Conservation (phyloP, 345 rosid species). For the Cochlearia excelsa region DNA sequence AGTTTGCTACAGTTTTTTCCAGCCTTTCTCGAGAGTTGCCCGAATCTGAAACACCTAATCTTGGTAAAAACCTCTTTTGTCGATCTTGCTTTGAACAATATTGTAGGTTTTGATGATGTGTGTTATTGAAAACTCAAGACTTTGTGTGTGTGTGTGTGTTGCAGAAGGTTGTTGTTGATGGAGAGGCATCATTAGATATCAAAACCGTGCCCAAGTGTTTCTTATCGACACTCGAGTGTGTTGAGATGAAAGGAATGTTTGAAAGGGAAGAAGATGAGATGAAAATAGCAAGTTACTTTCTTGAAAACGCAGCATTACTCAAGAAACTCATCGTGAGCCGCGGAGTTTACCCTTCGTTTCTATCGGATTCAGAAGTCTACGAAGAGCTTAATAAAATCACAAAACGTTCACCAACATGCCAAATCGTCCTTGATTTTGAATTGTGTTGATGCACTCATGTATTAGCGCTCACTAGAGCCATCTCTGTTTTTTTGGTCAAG, state of each 20-base stretch:
- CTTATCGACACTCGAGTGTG: conserved; percentile 14
- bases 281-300: conserved; percentile 20
- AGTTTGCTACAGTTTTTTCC: neutral
- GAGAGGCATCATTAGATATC: neutral
- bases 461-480: neutral
- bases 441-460: conserved; percentile 1
- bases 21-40: conserved; percentile 15
- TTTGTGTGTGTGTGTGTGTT: neutral
- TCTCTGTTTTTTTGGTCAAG: too few relatives aligned
- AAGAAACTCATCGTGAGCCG: conserved; percentile 9
- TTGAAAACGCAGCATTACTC: conserved; percentile 20
- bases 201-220: conserved; percentile 8
- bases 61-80: conserved; percentile 9
- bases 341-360: neutral
- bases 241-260: neutral
- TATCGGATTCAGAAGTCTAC: neutral
- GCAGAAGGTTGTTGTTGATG: neutral
- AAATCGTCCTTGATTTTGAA: neutral
- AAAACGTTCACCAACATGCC: conserved; percentile 17
- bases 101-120: neutral
- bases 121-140: neutral
- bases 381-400: conserved; percentile 5
- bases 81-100: neutral
- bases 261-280: conserved; percentile 5
- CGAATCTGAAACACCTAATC: conserved; percentile 28